Evolutionary conservation across 768 basidiomycete species (phyloP).

Genomic region (Calocybe gangraenosa): DNA sequence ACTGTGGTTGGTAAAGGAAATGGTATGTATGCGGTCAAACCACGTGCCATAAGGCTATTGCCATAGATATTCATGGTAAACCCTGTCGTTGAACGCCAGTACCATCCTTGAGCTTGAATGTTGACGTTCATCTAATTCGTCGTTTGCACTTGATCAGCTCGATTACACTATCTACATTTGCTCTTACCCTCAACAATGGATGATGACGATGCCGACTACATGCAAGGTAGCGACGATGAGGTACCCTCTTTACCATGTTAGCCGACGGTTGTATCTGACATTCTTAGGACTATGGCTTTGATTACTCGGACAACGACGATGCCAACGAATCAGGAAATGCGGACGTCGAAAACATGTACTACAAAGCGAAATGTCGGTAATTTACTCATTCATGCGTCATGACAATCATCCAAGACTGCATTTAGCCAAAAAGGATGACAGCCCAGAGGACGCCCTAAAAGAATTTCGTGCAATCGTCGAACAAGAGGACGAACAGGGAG

Average conservation of each 20-base stretch:
- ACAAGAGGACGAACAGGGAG: slow-evolving; percentile 87
- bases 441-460: slow-evolving; percentile 85
- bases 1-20: too few species aligned
- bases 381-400: not conserved
- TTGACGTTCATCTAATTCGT: not conserved
- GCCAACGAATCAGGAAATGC: slow-evolving; percentile 75
- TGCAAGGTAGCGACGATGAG: slow-evolving; percentile 87
- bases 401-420: slow-evolving; percentile 6
- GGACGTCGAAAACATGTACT: slow-evolving; percentile 98
- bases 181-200: slow-evolving; percentile 50
- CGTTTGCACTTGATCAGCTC: not conserved
- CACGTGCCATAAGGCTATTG: too few species aligned
- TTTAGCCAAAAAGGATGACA: slow-evolving; percentile 89
- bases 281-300: slow-evolving; percentile 86
- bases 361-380: slow-evolving; percentile 87
- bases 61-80: too few species aligned
- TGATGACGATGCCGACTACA: slow-evolving; percentile 92
- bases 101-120: too few species aligned
- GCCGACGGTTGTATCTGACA: slow-evolving; percentile 7
- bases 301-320: slow-evolving; percentile 90
- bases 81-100: too few species aligned
- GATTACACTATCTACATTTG: not conserved
- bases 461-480: slow-evolving; percentile 88
- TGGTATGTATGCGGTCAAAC: too few species aligned
- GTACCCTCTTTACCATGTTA: slow-evolving; percentile 34